phyloP scores from a whole-genome alignment of 2,329 filamentous ascomycete genomes.

The Neofusicoccum sp. region DNA sequence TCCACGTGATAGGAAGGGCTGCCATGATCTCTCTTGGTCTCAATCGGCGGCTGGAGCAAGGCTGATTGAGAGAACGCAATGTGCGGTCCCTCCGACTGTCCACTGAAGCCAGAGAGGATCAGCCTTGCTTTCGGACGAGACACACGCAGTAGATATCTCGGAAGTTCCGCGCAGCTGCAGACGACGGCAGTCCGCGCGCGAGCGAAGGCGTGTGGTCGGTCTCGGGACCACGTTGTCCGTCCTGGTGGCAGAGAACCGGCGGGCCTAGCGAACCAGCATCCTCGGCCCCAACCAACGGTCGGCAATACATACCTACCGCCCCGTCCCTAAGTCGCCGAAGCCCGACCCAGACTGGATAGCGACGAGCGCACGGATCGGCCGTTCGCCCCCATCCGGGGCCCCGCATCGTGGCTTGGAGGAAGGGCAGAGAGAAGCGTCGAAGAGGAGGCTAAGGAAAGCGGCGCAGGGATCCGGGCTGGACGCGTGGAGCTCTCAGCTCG shows the following conservation, averaged over 20 bases:
- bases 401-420: slow-evolving; percentile 14
- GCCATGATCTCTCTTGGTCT: neutral
- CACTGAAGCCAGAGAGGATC: neutral
- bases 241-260: no score
- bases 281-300: slow-evolving; percentile 9
- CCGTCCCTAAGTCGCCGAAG: neutral
- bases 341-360: neutral
- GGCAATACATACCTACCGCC: neutral
- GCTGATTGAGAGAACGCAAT: neutral
- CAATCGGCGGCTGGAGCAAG: no score
- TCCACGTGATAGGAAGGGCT: slow-evolving; percentile 22
- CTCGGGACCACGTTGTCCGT: slow-evolving; percentile 8
- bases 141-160: neutral
- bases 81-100: neutral
- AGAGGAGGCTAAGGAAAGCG: neutral
- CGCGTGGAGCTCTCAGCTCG: neutral
- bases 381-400: neutral
- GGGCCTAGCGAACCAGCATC: neutral
- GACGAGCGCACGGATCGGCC: neutral
- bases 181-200: neutral
- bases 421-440: no score
- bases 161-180: neutral
- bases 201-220: no score
- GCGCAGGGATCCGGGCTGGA: neutral
- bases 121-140: neutral